Evolutionary conservation across 345 rosid genomes (phyloP), one percentile per base, ranked within the genome.

Genomic region (Gossypium australe): DNA sequence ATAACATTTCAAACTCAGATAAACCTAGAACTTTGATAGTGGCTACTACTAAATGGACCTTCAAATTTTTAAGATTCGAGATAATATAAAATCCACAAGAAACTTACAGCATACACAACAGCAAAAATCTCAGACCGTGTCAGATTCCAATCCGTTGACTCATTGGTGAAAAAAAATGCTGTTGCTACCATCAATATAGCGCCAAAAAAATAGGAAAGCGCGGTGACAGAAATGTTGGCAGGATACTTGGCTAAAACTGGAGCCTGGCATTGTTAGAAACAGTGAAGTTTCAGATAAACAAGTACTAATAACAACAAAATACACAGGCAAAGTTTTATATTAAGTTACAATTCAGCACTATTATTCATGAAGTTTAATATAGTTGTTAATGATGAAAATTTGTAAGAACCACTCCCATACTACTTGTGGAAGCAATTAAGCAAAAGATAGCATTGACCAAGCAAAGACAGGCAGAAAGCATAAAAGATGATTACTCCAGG

Each of bases 61-160:
- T 22, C 47, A 51, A 27, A 45, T 10, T 52, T 67, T 29, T 67
- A 55, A n/a, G 57, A 56, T 2, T 7, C n/a, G 29, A 72, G 70
- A 62, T 25, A 56, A 29, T 38, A 66, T 43, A 76, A 68, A 74
- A 60, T 44, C 22, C 52, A 75, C 51, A 38, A 53, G 76, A 78
- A 79, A 84, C 98, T 89, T 87, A 93, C 99, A 47, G 94, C 97
- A 86, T 93, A 95, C 72, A 91, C 75, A 73, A 91, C 97, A 4
- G 98, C 99, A 77, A 79, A 85, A 69, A 87, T 43, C 80, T 95
- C 98, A 17, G 99, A 88, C 59, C 72, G 88, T 5, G 94, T 91
- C 88, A 95, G 78, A 78, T 70, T 86, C 99, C 97, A 95, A 55
- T 88, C 90, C 74, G 88, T 86, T 72, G 98, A 85, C 75, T 89